These are phyloP conservation scores for Hypoxylon sp. DNA, from an alignment of 2,329 filamentous ascomycete species.

Conservation along the genomic window DNA sequence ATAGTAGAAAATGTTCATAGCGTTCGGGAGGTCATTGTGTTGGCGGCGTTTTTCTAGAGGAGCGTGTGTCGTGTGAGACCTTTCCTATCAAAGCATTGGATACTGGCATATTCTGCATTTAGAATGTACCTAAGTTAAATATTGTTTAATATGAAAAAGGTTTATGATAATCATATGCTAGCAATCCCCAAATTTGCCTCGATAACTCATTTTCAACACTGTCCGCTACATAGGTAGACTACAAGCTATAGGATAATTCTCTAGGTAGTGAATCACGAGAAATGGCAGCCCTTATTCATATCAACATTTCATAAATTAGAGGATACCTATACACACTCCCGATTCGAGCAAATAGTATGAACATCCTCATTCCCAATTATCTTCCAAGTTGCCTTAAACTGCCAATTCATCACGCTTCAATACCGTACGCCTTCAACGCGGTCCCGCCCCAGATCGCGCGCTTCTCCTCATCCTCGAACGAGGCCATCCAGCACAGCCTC, in stretches of 20 bases:
- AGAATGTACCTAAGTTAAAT: constrained; percentile 6
- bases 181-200: not conserved
- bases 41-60: constrained; percentile 35
- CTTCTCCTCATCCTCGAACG: constrained; percentile 71
- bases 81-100: constrained; percentile 22
- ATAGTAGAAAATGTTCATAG: constrained; percentile 21
- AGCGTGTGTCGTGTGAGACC: constrained; percentile 14
- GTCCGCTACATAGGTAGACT: not conserved
- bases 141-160: constrained; percentile 8
- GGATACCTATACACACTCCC: not conserved
- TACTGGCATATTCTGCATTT: constrained; percentile 8
- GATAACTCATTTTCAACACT: not conserved
- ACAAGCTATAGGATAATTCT: too few species aligned
- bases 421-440: constrained; percentile 77
- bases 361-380: not conserved
- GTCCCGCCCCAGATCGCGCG: constrained; percentile 79
- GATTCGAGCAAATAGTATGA: not conserved
- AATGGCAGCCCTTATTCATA: not conserved
- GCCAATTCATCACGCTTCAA: constrained; percentile 51
- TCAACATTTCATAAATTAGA: constrained; percentile 10
- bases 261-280: not conserved
- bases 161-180: not conserved
- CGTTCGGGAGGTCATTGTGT: constrained; percentile 23
- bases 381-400: not conserved
- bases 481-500: constrained; percentile 73